phyloP scores from a whole-genome alignment of 495 filamentous ascomycete species.

The Trichoderma orchidacearum region DNA sequence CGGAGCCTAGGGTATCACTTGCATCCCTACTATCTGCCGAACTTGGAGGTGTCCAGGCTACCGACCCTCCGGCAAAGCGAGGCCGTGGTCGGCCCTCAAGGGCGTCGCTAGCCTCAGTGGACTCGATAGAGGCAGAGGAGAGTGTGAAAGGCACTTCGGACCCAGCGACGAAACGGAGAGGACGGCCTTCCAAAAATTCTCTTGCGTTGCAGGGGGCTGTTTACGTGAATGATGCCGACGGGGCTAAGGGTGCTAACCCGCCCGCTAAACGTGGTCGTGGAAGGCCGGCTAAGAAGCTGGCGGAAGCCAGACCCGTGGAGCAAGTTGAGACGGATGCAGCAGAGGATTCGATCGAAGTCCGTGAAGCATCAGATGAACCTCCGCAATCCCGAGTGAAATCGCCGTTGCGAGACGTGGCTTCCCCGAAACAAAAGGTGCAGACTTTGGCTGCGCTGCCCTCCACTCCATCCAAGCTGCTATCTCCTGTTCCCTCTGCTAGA shows the following conservation, averaged over 20 bases:
- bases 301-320: slow-evolving; percentile 4
- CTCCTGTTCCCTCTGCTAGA: slow-evolving; percentile 13
- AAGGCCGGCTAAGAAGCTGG: slow-evolving; percentile 6
- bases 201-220: not conserved
- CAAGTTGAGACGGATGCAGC: slow-evolving; percentile 7
- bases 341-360: not conserved
- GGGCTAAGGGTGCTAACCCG: not conserved
- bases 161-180: not conserved
- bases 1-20: slow-evolving; percentile 16
- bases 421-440: not conserved
- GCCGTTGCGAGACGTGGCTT: not conserved
- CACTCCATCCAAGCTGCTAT: not conserved
- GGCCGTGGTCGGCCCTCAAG: slow-evolving; percentile 5
- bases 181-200: not conserved
- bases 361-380: not conserved
- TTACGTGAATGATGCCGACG: not conserved
- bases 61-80: not conserved
- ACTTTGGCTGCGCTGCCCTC: slow-evolving; percentile 1
- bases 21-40: slow-evolving; percentile 2
- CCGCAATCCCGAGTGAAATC: not conserved
- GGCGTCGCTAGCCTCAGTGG: not conserved
- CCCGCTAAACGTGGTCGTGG: not conserved
- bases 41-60: not conserved
- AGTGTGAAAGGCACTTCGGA: slow-evolving; percentile 4
- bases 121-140: slow-evolving; percentile 4